Percentiles rank a stretch among this genome's conserved stretches.
Conservation (phyloP, 2,329 filamentous ascomycete genomes). For the Rachicladosporium sp. region DNA sequence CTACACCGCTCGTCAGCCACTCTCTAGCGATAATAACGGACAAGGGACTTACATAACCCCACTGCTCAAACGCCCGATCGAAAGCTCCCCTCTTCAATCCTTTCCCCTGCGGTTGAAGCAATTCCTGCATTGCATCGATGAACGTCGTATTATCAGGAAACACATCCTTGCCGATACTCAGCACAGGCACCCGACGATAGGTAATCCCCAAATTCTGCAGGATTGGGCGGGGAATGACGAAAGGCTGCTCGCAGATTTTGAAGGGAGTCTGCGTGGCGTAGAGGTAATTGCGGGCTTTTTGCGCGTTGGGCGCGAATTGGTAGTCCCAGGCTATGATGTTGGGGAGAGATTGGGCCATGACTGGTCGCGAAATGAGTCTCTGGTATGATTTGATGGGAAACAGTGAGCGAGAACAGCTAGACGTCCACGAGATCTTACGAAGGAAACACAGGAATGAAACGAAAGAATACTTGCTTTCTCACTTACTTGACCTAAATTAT, state of each 20-base stretch:
- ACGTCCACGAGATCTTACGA: no score
- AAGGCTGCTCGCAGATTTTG: conserved; percentile 17
- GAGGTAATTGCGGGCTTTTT: conserved; percentile 13
- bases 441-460: no score
- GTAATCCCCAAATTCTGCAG: conserved; percentile 13
- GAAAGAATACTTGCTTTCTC: no score
- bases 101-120: conserved; percentile 9
- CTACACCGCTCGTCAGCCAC: background rate
- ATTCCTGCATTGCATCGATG: conserved; percentile 8
- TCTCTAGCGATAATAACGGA: no score
- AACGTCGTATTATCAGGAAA: conserved; percentile 15
- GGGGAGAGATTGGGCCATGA: background rate
- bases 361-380: no score
- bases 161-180: conserved; percentile 17
- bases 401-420: no score
- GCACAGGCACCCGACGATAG: conserved; percentile 15
- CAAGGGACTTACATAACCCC: conserved; percentile 10
- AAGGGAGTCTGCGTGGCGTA: conserved; percentile 11
- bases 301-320: conserved; percentile 14
- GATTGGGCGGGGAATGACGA: conserved; percentile 14
- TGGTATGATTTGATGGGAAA: no score
- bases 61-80: conserved; percentile 10
- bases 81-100: conserved; percentile 6
- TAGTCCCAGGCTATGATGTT: conserved; percentile 9
- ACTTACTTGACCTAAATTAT: no score